A percentile compares a stretch with the other conserved stretches of the same genome.
These are phyloP conservation scores for Diaporthe longicolla DNA, from an alignment of 2,329 filamentous ascomycete species.

Conservation along the genomic window DNA sequence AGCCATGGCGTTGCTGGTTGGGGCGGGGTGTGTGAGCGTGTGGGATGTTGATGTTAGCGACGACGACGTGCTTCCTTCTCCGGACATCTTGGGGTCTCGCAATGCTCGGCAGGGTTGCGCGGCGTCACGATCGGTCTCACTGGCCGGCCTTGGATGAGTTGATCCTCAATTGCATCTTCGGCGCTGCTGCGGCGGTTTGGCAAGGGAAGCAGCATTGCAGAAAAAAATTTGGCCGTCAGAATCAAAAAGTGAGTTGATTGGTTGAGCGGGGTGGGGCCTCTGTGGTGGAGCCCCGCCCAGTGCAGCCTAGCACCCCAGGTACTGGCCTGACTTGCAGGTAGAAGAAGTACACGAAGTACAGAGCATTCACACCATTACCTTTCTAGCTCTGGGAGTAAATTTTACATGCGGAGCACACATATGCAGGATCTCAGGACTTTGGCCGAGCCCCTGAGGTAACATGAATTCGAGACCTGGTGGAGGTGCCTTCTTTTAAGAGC, in stretches of 20 bases:
- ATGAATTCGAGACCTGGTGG: background rate
- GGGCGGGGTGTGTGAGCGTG: conserved; percentile 69
- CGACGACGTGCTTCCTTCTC: conserved; percentile 65
- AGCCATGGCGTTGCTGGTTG: conserved; percentile 57
- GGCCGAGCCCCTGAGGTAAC: background rate
- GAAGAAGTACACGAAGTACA: no score
- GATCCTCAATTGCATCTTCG: conserved; percentile 1
- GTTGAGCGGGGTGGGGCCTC: background rate
- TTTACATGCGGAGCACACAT: background rate
- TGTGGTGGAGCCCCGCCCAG: background rate
- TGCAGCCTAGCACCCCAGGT: background rate
- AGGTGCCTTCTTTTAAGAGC: background rate
- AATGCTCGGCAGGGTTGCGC: background rate
- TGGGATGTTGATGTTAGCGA: conserved; percentile 76
- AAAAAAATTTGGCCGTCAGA: conserved; percentile 31
- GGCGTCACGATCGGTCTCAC: conserved; percentile 20
- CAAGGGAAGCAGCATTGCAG: conserved; percentile 2
- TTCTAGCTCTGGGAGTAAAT: no score
- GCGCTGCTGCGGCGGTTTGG: conserved; percentile 12
- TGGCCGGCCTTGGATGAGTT: conserved; percentile 3
- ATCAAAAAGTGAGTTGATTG: background rate
- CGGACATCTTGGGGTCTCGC: conserved; percentile 47
- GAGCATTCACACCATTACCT: no score
- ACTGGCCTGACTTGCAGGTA: no score
- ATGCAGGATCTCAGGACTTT: background rate